Base-by-base conservation (phyloP, 2,329 filamentous ascomycete species). In the Fusarium euwallaceae region DNA sequence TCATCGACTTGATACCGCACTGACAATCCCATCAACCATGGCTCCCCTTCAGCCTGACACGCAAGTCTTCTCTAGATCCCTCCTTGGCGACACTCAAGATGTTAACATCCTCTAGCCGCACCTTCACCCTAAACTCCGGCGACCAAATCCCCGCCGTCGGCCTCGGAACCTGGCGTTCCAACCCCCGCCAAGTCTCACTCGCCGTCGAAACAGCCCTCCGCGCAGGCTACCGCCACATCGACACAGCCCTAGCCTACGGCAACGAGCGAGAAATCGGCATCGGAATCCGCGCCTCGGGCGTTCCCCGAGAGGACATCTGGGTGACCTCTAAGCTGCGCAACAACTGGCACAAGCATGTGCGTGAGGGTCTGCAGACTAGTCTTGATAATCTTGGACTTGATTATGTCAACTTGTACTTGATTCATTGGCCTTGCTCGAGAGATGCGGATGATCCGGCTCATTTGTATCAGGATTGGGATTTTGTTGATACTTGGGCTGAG, bases 321-420 rank as follows among this genome's bases (percentile, higher is more conserved):
- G 82, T 94, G 67, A 96, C 94, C 62, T 95, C 93, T 78, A 97
- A 97, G 88, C 90, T 96, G 64, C 90, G 94, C 87, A 95, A 95
- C 88, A 88, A 92, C 61, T 93, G 92, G 89, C 93, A 95, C 85
- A 91, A 93, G 84, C 88, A 89, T 71, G 92, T 92, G 32, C 84
- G 87, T 43, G 89, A 92, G 80, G 92, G 88, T 27, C 86, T 94
- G 66, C 86, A 89, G 68, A 83, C 84, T 63, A 92, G 90, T 12
- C 85, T 93, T 67, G 86, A 89, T 80, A 88, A 87, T 75, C 85
- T 94, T 20, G 89, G 89, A 53, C 86, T 87, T 20, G 89, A 92
- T 76, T 93, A 94, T 77, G 86, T 94, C 70, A 92, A 94, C 81
- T 84, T 94, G 59, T 93, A 92, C 81, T 87, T 94, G 53, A 92